Conservation (phyloP, 768 basidiomycete genomes). For the Lactarius hengduanensis region DNA sequence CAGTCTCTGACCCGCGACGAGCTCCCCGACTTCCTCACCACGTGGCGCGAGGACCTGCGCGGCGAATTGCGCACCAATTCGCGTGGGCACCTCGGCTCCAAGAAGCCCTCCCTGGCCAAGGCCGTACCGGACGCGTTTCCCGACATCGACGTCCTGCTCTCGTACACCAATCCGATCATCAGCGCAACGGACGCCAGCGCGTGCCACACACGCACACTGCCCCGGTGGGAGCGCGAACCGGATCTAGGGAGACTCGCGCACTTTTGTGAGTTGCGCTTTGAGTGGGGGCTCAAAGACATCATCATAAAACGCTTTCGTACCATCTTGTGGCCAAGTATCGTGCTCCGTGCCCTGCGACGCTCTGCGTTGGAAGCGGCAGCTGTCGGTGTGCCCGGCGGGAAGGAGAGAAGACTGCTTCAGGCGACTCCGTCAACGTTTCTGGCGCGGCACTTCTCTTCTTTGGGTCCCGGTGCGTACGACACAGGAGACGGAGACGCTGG, state of each 20-base stretch:
- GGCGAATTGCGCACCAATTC: conserved; percentile 70
- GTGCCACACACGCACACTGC: conserved; percentile 35
- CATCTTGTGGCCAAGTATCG: conserved; percentile 76
- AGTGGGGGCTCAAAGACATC: conserved; percentile 84
- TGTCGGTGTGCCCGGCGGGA: conserved; percentile 13
- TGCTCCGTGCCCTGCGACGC: conserved; percentile 69
- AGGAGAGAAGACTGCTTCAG: not conserved
- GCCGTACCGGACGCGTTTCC: conserved; percentile 68
- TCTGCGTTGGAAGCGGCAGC: conserved; percentile 41
- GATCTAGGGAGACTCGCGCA: conserved; percentile 69
- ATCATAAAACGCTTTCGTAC: conserved; percentile 84
- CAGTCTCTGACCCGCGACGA: conserved; percentile 1
- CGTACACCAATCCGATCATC: conserved; percentile 77
- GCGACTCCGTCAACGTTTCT: conserved; percentile 54
- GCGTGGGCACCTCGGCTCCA: conserved; percentile 58
- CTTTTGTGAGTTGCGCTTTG: conserved; percentile 84
- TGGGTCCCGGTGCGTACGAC: conserved; percentile 37
- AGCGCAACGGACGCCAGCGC: conserved; percentile 50
- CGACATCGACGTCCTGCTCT: conserved; percentile 65
- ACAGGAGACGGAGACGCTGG: conserved; percentile 37
- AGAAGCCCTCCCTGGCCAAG: conserved; percentile 62
- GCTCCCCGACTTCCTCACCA: conserved; percentile 53
- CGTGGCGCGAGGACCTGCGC: conserved; percentile 62
- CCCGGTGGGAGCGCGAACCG: conserved; percentile 54
- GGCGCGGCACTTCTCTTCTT: conserved; percentile 47